Evolutionary conservation across 106 monocot species (phyloP), one percentile per base, ranked within the genome.

Genomic region (Acorus gramineus): DNA sequence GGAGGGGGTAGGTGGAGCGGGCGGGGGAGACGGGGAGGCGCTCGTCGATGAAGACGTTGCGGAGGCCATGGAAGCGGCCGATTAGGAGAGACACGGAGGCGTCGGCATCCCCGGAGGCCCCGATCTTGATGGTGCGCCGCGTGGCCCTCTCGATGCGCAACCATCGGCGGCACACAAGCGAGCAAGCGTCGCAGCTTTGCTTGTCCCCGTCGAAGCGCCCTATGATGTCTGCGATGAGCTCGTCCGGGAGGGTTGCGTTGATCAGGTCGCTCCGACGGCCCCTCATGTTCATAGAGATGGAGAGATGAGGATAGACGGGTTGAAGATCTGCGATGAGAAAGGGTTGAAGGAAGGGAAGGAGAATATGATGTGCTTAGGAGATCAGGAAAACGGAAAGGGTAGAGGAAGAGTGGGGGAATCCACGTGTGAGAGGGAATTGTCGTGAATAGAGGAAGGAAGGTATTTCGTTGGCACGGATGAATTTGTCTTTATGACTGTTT

Each of bases 111-210:
- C 82, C 81, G 66, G 78, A 76, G 57, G 83, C 80, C 3, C 77
- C 82, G 54, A 89, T 74, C 49, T 73, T 76, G 57, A 94, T 64
- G 12, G 79, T 59, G 14, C 75, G 77, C 52, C 93, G 86, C 53
- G 67, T 73, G 4, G 62, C 63, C 10, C 90, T 81, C 50, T 96
- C 95, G 47, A 83, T 66, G 44, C 67, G 71, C 48, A 69, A 67
- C 95, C 95, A 96, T 9, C 80, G 66, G 7, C 72, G 76, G 72
- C 95, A 82, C 11, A 82, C 85, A 6, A 85, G 78, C 4, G 85
- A 72, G 62, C 63, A 68, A 11, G 85, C 67, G 72, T 85, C 85
- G 61, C 60, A 63, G 62, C 76, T 76, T 12, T 69, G 13, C 50
- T 85, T 85, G 60, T 65, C 71, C 8, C 52, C 68, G 47, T 72